Base-by-base conservation (phyloP, 225 moss, liverwort and hornwort species). In the Bryum argenteum region DNA sequence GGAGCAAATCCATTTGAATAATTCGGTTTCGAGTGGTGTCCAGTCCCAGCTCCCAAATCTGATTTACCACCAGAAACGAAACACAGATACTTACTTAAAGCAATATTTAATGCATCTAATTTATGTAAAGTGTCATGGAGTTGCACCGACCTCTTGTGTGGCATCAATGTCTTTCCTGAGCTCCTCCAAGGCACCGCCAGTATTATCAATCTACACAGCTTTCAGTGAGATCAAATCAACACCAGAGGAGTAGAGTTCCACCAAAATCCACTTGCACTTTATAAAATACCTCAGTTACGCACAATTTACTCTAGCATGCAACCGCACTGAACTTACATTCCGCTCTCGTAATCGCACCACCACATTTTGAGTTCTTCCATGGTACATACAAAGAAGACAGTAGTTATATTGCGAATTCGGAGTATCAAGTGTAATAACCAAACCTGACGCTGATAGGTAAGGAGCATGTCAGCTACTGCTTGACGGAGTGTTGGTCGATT, bases 121-220 rank as follows among this genome's bases (percentile, higher is more conserved):
- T 58, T 26, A 14, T 45, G 24, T 22, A 9, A 55, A 61, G 50
- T 11, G 48, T 48, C 48, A 48, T 48, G 15, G 11, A 17, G 6
- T 65, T 71, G 58, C 68, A 68, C 65, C 54, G 69, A 88, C 90
- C 88, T 96, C 96, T 83, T 91, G 88, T 19, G 96, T 91, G 11
- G 93, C 96, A 88, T 91, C 96, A 78, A 96, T 96, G 54, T 91
- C 87, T 74, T 96, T 96, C 70, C 93, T 88, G 18, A 96, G 93
- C 87, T 96, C 96, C 78, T 96, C 96, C 69, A 96, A 84, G 18
- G 88, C 93, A 82, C 96, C 91, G 37, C 96, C 96, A 58, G 96
- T 89, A 80, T 96, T 93, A 74, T 90, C 96, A 71, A 93, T 87
- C 89, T 91, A 54, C 47, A 39, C 63, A 62, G 57, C 20, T 61